Conservation (phyloP, 2,329 filamentous ascomycete genomes). For the Coniochaeta prunicola region DNA sequence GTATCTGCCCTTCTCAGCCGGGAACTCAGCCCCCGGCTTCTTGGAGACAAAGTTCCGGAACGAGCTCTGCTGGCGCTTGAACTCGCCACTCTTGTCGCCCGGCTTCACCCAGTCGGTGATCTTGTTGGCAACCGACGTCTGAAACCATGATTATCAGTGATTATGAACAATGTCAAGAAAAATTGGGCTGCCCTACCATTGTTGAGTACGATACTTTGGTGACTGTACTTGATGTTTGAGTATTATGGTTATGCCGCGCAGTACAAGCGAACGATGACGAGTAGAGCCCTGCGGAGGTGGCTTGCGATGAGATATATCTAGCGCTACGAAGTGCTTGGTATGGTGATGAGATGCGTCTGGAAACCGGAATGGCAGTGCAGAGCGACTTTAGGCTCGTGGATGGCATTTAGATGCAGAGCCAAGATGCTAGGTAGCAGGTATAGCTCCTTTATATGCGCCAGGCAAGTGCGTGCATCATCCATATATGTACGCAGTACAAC, state of each 20-base stretch:
- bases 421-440: neutral
- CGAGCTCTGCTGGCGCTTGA: constrained; percentile 77
- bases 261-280: neutral
- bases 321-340: neutral
- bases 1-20: constrained; percentile 82
- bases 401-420: neutral
- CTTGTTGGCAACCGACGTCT: constrained; percentile 25
- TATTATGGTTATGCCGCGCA: neutral
- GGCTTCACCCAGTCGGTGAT: constrained; percentile 83
- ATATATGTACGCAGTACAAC: neutral
- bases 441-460: neutral
- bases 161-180: neutral
- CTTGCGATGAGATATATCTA: neutral
- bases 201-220: constrained; percentile 1
- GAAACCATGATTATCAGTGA: neutral
- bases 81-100: constrained; percentile 76
- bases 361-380: neutral
- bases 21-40: constrained; percentile 65
- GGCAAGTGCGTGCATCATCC: neutral
- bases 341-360: neutral
- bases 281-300: neutral
- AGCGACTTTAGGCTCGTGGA: neutral
- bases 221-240: neutral
- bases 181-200: constrained; percentile 6
- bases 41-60: constrained; percentile 78